Base-by-base conservation (phyloP, 331 rosid genomes). In the Rosa hybrid region DNA sequence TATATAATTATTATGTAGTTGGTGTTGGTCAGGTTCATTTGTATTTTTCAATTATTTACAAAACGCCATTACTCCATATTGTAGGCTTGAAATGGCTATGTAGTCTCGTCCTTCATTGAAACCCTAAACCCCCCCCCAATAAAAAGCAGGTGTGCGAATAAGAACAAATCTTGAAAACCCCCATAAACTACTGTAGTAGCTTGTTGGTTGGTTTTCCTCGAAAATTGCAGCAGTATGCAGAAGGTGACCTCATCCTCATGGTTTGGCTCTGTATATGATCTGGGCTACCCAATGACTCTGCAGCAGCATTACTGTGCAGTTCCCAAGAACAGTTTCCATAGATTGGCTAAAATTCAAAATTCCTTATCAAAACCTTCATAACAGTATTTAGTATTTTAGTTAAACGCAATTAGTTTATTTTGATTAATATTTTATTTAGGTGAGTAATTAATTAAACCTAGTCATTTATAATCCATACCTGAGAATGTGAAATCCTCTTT, bases 111-210 rank as follows among this genome's bases (percentile, higher is more conserved):
- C 44, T 51, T 13, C 79, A 8, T 56, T 78, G 84, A 86, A 88
- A 82, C 92, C 88, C 92, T 88, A 90, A 68, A 81, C 77, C 72
- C 11, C 7, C 7, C 42, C 11, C 7, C 79, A 25, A 23, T 42
- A 23, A 75, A 62, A 44, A 23, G 72, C 48, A 53, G 14, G 67
- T 38, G 14, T 64, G 9, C 72, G 54, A 50, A 78, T 68, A 73
- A 68, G 77, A 85, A 80, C 79, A 73, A 82, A 63, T 75, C 80
- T 64, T 77, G 39, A 77, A 48, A 63, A 11, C 62, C 41, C 49
- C 30, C 49, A 65, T 30, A 34, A 65, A 41, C 50, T 68, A 41
- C 72, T 68, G 72, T 18, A 68, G 27, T 68, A 41, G 50, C 74
- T 70, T 70, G 74, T 70, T 71, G 60, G 50, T 68, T 68, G 23